Base-by-base conservation (phyloP, 192 early-diverging fungal species). In the Umbelopsis isabellina region DNA sequence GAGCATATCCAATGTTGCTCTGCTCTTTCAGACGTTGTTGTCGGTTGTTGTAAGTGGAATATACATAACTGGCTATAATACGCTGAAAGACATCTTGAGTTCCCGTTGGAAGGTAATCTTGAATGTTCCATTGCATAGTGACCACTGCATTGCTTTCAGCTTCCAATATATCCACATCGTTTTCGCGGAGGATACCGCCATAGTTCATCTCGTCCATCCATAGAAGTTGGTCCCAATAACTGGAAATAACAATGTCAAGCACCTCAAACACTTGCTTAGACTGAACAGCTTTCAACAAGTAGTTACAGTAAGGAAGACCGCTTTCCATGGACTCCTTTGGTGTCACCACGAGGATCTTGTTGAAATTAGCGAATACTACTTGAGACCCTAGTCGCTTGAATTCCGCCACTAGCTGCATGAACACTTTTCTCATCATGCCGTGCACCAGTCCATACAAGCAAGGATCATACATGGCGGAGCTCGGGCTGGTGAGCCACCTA, bases 121-220 rank as follows among this genome's bases (percentile, higher is more conserved):
- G 87, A 44, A 99, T 93, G 55, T 92, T 96, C 97, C 97, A 99
- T 48, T 89, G 77, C 92, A 95, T 93, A 66, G 83, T 81, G 47
- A 89, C 83, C 49, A 44, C 46, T 10, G 48, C 52, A 46, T 68
- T 30, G 81, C 49, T 65, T 65, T 35, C 50, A 44, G 9, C 33
- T 13, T 37, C 65, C 27, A 9, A 21, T 22, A 18, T 9, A 25
- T 23, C 41, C 18, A 33, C 64, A 16, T 51, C 33, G 18, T 68
- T 55, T 35, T 49, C 49, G 1, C 45, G 79, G 16, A 82, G 69
- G 21, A 88, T 78, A 23, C 93, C 89, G 20, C 93, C 95, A 76
- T 87, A 95, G 79, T 99, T 99, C 69, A 87, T 85, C 61, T 79
- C 76, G 74, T 99, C 94, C 93, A 96, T 94, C 97, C 97, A 99